Evolutionary conservation across 148 eudicot genomes (phyloP).

Genomic region (Chenopodium quinoa): DNA sequence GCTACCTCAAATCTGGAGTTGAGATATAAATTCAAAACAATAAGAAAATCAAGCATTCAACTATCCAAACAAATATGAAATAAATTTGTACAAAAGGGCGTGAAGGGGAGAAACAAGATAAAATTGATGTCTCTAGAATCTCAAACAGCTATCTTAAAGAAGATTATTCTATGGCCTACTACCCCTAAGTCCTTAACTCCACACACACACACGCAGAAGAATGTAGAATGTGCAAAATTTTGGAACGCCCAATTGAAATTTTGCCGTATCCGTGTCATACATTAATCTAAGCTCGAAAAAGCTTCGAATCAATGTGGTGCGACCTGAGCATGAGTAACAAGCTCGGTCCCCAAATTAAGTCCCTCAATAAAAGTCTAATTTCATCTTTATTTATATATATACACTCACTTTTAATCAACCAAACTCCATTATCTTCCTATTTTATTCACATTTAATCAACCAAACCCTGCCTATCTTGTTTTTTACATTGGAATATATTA

Average conservation of each 20-base stretch:
- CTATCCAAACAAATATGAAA: background rate
- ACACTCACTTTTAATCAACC: too few relatives aligned
- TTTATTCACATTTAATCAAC: too few relatives aligned
- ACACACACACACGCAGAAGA: background rate
- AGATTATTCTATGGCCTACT: background rate
- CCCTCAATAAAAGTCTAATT: too few relatives aligned
- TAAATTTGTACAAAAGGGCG: background rate
- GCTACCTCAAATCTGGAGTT: background rate
- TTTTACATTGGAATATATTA: too few relatives aligned
- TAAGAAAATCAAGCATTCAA: background rate
- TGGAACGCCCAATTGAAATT: background rate
- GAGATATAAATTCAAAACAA: background rate
- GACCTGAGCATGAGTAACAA: too few relatives aligned
- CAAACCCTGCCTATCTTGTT: too few relatives aligned
- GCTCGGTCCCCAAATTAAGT: too few relatives aligned
- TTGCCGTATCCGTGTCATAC: background rate
- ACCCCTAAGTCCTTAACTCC: too few relatives aligned
- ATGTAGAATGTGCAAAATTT: background rate
- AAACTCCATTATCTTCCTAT: too few relatives aligned
- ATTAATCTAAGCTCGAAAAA: too few relatives aligned
- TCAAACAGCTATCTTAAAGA: background rate
- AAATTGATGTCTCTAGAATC: background rate
- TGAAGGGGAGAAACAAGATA: background rate
- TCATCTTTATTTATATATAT: too few relatives aligned
- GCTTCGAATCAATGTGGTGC: too few relatives aligned